Evolutionary conservation across 2,329 filamentous ascomycete genomes (phyloP).

Genomic region (Pseudocercospora fuligena): DNA sequence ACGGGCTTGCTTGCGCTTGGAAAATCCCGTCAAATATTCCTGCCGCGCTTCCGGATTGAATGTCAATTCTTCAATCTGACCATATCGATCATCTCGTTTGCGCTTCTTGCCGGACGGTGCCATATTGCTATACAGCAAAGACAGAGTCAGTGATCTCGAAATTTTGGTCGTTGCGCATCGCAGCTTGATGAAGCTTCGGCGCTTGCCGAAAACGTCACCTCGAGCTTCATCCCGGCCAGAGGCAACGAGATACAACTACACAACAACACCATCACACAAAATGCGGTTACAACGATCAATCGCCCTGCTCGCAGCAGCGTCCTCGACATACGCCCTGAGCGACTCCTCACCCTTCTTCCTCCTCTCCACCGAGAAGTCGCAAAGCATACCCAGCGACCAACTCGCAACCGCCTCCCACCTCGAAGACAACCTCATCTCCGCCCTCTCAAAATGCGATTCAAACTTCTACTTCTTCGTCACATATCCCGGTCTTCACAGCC

Average conservation of each 20-base stretch:
- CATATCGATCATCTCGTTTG: constrained; percentile 18
- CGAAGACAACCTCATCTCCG: constrained; percentile 42
- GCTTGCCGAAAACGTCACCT: constrained; percentile 12
- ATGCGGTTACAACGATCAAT: constrained; percentile 33
- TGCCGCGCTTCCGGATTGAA: constrained; percentile 81
- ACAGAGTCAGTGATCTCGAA: constrained; percentile 1
- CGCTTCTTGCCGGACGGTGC: constrained; percentile 18
- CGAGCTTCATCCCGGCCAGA: neutral
- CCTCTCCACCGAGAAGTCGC: constrained; percentile 74
- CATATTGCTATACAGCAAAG: constrained; percentile 10
- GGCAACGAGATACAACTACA: constrained; percentile 14
- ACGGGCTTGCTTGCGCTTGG: constrained; percentile 89
- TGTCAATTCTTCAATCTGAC: constrained; percentile 64
- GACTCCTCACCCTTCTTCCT: constrained; percentile 71
- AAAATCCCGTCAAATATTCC: constrained; percentile 93
- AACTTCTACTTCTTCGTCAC: constrained; percentile 73
- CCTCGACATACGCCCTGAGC: constrained; percentile 66
- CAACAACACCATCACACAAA: constrained; percentile 20
- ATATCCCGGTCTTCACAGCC: constrained; percentile 73
- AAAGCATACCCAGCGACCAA: constrained; percentile 29
- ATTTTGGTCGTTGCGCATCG: constrained; percentile 14
- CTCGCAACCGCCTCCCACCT: constrained; percentile 36
- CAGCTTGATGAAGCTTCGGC: constrained; percentile 3
- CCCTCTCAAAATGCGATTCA: constrained; percentile 51
- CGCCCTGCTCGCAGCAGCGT: constrained; percentile 34